A percentile compares a stretch with the other conserved stretches of the same genome.
phyloP scores from a whole-genome alignment of 345 rosid genomes.

The Camelina laxa region DNA sequence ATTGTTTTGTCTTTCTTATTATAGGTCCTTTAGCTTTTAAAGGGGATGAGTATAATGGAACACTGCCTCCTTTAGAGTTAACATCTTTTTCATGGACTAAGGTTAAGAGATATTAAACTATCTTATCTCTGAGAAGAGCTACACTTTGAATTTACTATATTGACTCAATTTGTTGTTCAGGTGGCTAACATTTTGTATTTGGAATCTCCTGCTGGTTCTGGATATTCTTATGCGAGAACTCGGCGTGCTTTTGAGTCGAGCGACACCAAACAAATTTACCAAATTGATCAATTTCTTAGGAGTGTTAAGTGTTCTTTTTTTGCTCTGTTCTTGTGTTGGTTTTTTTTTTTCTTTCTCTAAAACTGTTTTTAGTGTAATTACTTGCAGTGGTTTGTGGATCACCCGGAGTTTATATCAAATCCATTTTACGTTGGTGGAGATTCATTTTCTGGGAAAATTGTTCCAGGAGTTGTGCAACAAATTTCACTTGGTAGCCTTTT shows the following conservation, averaged over 20 bases:
- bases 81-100: constrained; percentile 79
- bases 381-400: constrained; percentile 67
- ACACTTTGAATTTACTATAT: constrained; percentile 2
- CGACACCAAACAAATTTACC: constrained; percentile 56
- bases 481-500: constrained; percentile 56
- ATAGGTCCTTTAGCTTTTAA: constrained; percentile 72
- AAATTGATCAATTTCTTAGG: constrained; percentile 56
- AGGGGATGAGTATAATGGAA: constrained; percentile 62
- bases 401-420: constrained; percentile 56
- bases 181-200: constrained; percentile 69
- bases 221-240: constrained; percentile 67
- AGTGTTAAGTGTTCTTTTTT: constrained; percentile 46
- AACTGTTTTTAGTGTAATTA: neutral
- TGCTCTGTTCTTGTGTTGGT: neutral
- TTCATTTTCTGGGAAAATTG: constrained; percentile 64
- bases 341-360: neutral
- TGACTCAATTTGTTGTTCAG: constrained; percentile 41
- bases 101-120: constrained; percentile 34
- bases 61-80: constrained; percentile 60
- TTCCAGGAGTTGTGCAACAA: constrained; percentile 60
- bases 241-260: constrained; percentile 45
- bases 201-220: constrained; percentile 80
- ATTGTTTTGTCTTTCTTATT: neutral
- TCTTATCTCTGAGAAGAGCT: neutral
- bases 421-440: constrained; percentile 69